Evolutionary conservation across 108 stramenopile genomes (phyloP).

Genomic region (Cyclotella choctawhatcheeana): DNA sequence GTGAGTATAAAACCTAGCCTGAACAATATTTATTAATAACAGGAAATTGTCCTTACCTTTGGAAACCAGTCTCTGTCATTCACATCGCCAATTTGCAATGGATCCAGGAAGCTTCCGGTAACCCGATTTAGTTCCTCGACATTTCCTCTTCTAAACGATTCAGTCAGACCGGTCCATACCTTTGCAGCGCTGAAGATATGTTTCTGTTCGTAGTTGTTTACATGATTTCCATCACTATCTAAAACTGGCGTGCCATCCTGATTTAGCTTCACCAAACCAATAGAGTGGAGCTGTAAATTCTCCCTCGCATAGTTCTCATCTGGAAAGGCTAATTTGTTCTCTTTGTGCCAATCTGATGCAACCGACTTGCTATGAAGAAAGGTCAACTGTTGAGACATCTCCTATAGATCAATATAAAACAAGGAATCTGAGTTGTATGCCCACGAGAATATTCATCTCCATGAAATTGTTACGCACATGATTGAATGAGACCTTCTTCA

Average conservation of each 20-base stretch:
- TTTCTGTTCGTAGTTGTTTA: conserved; percentile 54
- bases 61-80: conserved; percentile 46
- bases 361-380: conserved; percentile 1
- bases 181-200: conserved; percentile 52
- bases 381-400: too few species aligned
- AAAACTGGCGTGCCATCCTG: conserved; percentile 53
- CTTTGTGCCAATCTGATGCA: conserved; percentile 17
- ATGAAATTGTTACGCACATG: too few species aligned
- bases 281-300: conserved; percentile 62
- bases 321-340: conserved; percentile 24
- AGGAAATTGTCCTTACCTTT: too few species aligned
- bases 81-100: conserved; percentile 31
- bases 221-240: conserved; percentile 38
- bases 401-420: too few species aligned
- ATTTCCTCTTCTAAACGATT: conserved; percentile 33
- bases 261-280: conserved; percentile 56
- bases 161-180: conserved; percentile 57
- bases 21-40: too few species aligned
- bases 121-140: conserved; percentile 37
- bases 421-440: too few species aligned
- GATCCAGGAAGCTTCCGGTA: conserved; percentile 44
- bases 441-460: too few species aligned
- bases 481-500: conserved; percentile 39
- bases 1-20: conserved; percentile 1
- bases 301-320: conserved; percentile 72